phyloP scores from a whole-genome alignment of 257 asterid genomes.

The Nicotiana knightiana region DNA sequence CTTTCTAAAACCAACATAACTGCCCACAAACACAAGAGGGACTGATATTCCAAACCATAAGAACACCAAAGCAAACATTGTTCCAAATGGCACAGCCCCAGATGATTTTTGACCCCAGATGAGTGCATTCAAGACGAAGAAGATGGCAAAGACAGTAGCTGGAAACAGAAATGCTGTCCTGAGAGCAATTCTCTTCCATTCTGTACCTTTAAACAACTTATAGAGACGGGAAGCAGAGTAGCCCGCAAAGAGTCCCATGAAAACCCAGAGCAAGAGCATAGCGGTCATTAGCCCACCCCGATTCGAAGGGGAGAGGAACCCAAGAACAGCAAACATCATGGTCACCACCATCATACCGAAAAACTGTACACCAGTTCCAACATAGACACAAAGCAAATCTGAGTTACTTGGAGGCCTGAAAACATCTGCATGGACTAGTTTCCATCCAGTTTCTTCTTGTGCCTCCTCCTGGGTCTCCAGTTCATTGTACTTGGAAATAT shows the following conservation, averaged over 20 bases:
- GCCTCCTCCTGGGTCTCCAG: slow-evolving; percentile 83
- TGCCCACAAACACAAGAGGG: slow-evolving; percentile 68
- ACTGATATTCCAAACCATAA: slow-evolving; percentile 80
- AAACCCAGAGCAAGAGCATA: slow-evolving; percentile 71
- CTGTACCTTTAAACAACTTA: slow-evolving; percentile 73
- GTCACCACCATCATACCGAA: slow-evolving; percentile 55
- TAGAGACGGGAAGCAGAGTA: slow-evolving; percentile 55
- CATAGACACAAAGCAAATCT: slow-evolving; percentile 55
- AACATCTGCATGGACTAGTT: slow-evolving; percentile 63
- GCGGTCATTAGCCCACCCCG: slow-evolving; percentile 86
- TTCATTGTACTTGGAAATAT: slow-evolving; percentile 66
- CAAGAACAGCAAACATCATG: slow-evolving; percentile 65
- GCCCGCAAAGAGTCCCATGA: slow-evolving; percentile 75
- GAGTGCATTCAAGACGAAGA: slow-evolving; percentile 62
- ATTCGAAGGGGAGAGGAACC: slow-evolving; percentile 75
- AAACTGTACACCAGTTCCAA: slow-evolving; percentile 75
- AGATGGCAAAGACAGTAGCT: slow-evolving; percentile 44
- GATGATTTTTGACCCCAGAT: slow-evolving; percentile 84
- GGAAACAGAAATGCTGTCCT: slow-evolving; percentile 63
- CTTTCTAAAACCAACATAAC: slow-evolving; percentile 54
- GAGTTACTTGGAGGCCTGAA: slow-evolving; percentile 65
- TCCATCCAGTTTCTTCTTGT: slow-evolving; percentile 83
- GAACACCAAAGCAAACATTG: slow-evolving; percentile 67
- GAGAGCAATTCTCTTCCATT: slow-evolving; percentile 65
- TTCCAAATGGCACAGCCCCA: slow-evolving; percentile 74